phyloP scores from a whole-genome alignment of 129 eudicot genomes.

The Lactuca saligna region DNA sequence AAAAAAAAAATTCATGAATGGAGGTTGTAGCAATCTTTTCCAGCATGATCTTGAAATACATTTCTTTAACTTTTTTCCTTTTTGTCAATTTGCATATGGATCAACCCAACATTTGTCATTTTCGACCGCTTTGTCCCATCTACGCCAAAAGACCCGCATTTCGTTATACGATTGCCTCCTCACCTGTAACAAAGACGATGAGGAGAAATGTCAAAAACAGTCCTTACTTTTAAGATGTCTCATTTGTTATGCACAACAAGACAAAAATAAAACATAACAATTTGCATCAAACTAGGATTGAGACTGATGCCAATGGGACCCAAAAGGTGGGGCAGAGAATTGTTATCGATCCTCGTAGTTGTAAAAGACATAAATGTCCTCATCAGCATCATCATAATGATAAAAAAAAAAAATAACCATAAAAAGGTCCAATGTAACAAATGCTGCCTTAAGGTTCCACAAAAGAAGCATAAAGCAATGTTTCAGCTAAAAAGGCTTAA shows the following conservation, averaged over 20 bases:
- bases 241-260: not conserved
- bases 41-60: constrained; percentile 4
- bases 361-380: not conserved
- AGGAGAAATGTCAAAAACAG: not conserved
- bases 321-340: too few relatives aligned
- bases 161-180: constrained; percentile 71
- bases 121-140: constrained; percentile 70
- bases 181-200: constrained; percentile 43
- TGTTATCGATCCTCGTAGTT: not conserved
- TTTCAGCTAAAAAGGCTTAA: not conserved
- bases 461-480: not conserved
- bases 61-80: constrained; percentile 24
- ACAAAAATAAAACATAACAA: too few relatives aligned
- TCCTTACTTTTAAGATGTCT: not conserved
- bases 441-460: not conserved
- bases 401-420: too few relatives aligned
- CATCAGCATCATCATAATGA: not conserved
- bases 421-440: not conserved
- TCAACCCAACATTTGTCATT: constrained; percentile 79
- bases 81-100: constrained; percentile 37
- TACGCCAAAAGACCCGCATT: constrained; percentile 56
- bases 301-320: not conserved
- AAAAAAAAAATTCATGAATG: constrained; percentile 13
- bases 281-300: not conserved
- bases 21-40: not conserved